phyloP scores from a whole-genome alignment of 208 protist species.

The Phytomonas francai region DNA sequence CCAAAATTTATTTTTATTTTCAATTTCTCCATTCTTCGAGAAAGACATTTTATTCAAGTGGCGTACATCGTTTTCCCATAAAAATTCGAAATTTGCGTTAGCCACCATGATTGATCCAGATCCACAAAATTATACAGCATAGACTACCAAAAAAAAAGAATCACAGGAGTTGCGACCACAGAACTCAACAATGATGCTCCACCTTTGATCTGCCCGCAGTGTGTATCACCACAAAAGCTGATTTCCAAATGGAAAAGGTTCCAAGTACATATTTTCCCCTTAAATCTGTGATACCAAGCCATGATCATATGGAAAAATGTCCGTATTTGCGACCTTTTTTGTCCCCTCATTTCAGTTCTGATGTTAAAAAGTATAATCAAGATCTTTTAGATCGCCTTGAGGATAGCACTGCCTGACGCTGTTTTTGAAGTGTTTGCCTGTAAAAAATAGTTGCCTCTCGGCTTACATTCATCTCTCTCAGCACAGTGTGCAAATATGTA shows the following conservation, averaged over 20 bases:
- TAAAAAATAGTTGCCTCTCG: conserved; percentile 41
- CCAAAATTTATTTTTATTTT: conserved; percentile 8
- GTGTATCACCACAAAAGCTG: neutral
- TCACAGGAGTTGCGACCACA: neutral
- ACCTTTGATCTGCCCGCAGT: neutral
- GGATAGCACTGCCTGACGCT: conserved; percentile 20
- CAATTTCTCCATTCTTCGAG: neutral
- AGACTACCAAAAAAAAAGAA: neutral
- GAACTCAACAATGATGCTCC: neutral
- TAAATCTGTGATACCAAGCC: neutral
- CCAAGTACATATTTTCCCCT: neutral
- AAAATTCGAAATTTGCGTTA: neutral
- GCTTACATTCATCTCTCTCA: conserved; percentile 61
- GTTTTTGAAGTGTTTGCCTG: conserved; percentile 30
- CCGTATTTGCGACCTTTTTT: neutral
- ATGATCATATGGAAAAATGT: neutral
- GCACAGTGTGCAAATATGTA: conserved; percentile 56
- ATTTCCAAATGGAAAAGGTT: neutral
- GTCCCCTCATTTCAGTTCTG: neutral
- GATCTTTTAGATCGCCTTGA: neutral
- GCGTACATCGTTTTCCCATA: neutral
- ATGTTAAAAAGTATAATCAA: neutral
- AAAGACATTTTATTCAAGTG: neutral
- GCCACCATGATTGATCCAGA: neutral
- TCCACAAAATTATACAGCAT: neutral